Base-by-base conservation (phyloP, 2,329 filamentous ascomycete genomes). In the Coccinonectria pachysandricola region DNA sequence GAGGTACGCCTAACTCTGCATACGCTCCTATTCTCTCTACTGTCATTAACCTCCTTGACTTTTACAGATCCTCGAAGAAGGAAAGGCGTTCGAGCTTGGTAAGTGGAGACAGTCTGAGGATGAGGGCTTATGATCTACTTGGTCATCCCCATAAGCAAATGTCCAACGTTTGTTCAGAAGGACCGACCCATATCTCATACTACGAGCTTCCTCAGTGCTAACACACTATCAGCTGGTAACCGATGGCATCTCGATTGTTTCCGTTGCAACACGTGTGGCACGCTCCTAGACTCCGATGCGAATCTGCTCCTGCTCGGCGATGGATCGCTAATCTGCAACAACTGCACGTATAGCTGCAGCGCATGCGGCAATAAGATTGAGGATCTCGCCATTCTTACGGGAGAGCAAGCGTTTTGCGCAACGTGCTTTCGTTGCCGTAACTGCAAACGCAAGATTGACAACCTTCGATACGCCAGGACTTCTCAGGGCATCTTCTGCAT, bases 201-300 rank as follows among this genome's bases (percentile, higher is more conserved):
- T 29, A 7, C 12, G 19, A 25, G 23, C 19, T 30, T 21, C 8
- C 15, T 19, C 13, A 22, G 22, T 16, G 27, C 12, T 15, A 13
- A 23, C 20, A 20, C 19, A 27, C 15, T 23, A 26, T 34, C 45
- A 94, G 87, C 88, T 54, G 87, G 87, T 38, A 91, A 93, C 56
- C 75, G 88, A 70, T 96, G 88, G 91, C 91, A 98, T 67, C 83
- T 98, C 50, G 83, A 95, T 62, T 98, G 91, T 65, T 98, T 98
- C 62, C 81, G 87, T 53, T 96, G 88, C 69, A 91, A 94, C 56
- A 92, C 83, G 30, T 98, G 88, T 66, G 75, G 77, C 49, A 95
- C 87, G 34, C 76, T 95, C 31, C 85, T 98, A 60, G 91, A 98
- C 62, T 96, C 91, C 36, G 88, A 98, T 53, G 91, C 91, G 46